Conservation (phyloP, 805 yeast genomes). For the Lachancea lanzarotensis region DNA sequence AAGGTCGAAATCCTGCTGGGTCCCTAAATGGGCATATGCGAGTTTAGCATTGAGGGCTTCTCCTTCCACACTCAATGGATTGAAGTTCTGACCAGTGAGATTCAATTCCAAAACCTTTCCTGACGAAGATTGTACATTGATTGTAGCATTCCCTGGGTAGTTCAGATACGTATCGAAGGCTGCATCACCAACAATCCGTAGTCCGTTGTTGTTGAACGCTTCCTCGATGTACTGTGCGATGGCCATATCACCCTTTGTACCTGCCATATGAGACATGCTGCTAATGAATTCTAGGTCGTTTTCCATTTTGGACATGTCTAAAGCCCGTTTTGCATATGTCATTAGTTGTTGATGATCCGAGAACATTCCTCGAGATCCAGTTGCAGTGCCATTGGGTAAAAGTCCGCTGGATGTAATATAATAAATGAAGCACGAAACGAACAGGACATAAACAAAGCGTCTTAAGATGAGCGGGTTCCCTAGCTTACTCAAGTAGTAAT, state of each 20-base stretch:
- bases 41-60: slow-evolving; percentile 43
- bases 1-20: slow-evolving; percentile 43
- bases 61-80: slow-evolving; percentile 62
- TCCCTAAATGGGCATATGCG: slow-evolving; percentile 65
- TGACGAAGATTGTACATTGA: slow-evolving; percentile 18
- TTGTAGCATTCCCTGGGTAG: slow-evolving; percentile 45
- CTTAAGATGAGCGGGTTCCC: slow-evolving; percentile 85
- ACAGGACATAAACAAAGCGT: slow-evolving; percentile 62
- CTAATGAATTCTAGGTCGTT: slow-evolving; percentile 65
- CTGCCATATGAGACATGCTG: slow-evolving; percentile 80
- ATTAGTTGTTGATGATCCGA: slow-evolving; percentile 51
- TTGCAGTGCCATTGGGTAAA: slow-evolving; percentile 38
- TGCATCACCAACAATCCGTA: slow-evolving; percentile 36
- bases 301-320: slow-evolving; percentile 54
- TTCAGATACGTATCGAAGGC: slow-evolving; percentile 55
- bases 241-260: slow-evolving; percentile 78
- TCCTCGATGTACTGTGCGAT: slow-evolving; percentile 59
- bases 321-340: slow-evolving; percentile 41
- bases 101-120: slow-evolving; percentile 24
- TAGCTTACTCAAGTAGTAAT: slow-evolving; percentile 50
- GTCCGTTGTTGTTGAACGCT: slow-evolving; percentile 51
- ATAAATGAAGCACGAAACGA: slow-evolving; percentile 55
- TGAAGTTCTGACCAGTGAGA: slow-evolving; percentile 43
- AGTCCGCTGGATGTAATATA: slow-evolving; percentile 52
- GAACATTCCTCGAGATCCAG: slow-evolving; percentile 48